Evolutionary conservation across 176 grass and related monocot species (phyloP), one percentile per base, ranked within the genome.

Genomic region (Echinochloa phyllopogon): DNA sequence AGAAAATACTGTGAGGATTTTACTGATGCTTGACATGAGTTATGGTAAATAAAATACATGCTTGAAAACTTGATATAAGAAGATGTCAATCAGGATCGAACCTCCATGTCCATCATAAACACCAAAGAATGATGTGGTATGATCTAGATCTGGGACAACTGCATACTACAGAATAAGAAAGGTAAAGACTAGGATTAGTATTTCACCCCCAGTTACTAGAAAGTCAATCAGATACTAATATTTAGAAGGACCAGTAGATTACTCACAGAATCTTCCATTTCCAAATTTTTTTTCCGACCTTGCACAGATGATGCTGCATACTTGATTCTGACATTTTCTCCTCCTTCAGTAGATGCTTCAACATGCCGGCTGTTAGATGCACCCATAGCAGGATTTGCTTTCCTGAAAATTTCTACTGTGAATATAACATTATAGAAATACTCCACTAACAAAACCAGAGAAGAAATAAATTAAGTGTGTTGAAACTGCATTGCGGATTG

Each of bases 101-200:
- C 86, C 86, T 88, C 79, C 64, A 72, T 83, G 73, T 21, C 86
- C 86, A 88, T 88, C 86, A 78, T 72, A 88, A 72, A 88, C 63
- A 83, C 73, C 86, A 88, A 88, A 88, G 73, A 88, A 88, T 33
- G 86, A 83, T 17, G 86, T 83, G 53, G 3, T n/a, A 42, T 17
- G 63, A 76, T 52, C 65, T 18, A 88, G 44, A 63, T 77, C 18
- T 78, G 81, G 80, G n/a, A 78, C 55, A 78, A 74, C 17, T 83
- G 86, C 67, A 76, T 11, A 18, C 86, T 88, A 59, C 10, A 88
- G 44, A 71, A 78, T 71, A 71, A 72, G 47, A 77, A 63, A 37
- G 24, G 37, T 70, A 43, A 13, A 49, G 20, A 61, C 55, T 43
- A 83, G 24, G 59, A 45, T 77, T 20, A 60, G 53, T 63, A 88